Base-by-base conservation (phyloP, 1,139 yeast species). In the Taphrina flavorubra region DNA sequence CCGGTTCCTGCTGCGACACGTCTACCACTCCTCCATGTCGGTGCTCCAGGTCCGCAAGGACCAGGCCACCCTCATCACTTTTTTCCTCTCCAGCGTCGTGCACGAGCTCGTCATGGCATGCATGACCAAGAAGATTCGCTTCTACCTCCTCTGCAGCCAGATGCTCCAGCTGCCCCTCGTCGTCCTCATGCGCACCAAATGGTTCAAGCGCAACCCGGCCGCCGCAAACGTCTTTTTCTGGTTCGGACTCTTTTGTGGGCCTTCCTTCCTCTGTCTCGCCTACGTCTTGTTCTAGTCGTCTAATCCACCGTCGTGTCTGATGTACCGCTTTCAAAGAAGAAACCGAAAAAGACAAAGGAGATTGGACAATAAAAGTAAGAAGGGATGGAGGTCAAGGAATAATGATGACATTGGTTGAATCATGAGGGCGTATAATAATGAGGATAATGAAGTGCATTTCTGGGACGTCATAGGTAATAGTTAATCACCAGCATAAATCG, bases 21-120 rank as follows among this genome's bases (percentile, higher is more conserved):
- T 94, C 8, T 95, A 94, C 77, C 97, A 92, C 77, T 88, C 96
- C 40, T 86, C 95, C 16, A 90, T 94, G 71, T 86, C 95, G 72
- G 87, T 92, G 0, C 82, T 92, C 65, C 82, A 86, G 63, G 81
- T 92, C 68, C 84, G 86, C 72, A 90, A 87, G 76, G 71, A 76
- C 0, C 82, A 83, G 64, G 97, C 98, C 0, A 87, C 95, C 1
- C 71, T 92, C 49, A 79, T 89, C 75, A 94, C 99, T 0, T 94
- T 95, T 76, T 76, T 91, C 39, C 78, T 95, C 57, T 90, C 97
- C 68, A 85, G 97, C 16, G 75, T 90, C 10, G 85, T 94, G 53
- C 99, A 94, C 78, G 99, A 94, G 77, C 79, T 92, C 70, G 94
- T 92, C 46, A 94, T 94, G 99, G 89, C 84, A 76, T 92, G 90